Percentiles rank a stretch among this genome's conserved stretches.
Conservation (phyloP, 2,329 filamentous ascomycete species). For the Pestalotiopsis sp. region DNA sequence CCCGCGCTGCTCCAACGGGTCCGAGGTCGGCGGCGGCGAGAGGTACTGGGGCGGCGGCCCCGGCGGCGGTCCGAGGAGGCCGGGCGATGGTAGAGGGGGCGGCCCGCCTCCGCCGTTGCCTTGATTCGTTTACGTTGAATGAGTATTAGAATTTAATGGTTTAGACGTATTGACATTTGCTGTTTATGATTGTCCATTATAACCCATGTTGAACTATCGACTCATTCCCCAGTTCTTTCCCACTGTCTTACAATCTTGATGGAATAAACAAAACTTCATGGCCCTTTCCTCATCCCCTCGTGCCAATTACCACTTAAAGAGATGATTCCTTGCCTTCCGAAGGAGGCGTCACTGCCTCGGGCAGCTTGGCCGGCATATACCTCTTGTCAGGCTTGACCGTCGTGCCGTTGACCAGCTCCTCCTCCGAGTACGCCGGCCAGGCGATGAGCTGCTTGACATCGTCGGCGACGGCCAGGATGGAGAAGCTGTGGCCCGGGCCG, state of each 20-base stretch:
- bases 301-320: not conserved
- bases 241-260: too few relatives aligned
- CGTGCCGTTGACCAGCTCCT: not conserved
- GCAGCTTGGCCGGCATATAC: not conserved
- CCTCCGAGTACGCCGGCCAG: not conserved
- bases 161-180: not conserved
- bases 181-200: not conserved
- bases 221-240: too few relatives aligned
- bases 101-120: slow-evolving; percentile 3
- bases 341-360: not conserved
- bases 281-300: not conserved
- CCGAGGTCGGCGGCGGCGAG: slow-evolving; percentile 11
- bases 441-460: not conserved
- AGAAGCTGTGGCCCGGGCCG: not conserved
- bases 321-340: too few relatives aligned
- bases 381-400: not conserved
- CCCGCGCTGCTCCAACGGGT: slow-evolving; percentile 20
- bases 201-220: too few relatives aligned
- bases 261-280: too few relatives aligned
- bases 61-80: not conserved
- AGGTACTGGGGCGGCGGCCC: slow-evolving; percentile 17
- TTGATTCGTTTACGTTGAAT: not conserved
- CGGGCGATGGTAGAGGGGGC: not conserved
- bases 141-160: not conserved
- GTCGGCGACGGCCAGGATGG: not conserved